Conservation (phyloP, 495 filamentous ascomycete genomes). For the Sabuloglossum arenarium region DNA sequence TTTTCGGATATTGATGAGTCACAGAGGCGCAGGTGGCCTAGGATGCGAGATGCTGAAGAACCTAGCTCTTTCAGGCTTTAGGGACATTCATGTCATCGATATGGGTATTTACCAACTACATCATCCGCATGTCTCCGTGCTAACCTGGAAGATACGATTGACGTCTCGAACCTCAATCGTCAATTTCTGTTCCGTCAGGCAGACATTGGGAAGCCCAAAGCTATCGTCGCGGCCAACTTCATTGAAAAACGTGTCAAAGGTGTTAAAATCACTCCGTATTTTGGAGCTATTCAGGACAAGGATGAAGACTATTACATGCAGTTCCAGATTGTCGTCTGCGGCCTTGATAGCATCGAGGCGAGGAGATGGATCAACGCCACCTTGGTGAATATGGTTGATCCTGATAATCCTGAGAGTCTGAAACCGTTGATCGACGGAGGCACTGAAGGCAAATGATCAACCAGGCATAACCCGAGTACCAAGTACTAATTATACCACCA, state of each 20-base stretch:
- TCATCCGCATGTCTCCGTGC: conserved; percentile 3
- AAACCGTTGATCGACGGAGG: conserved; percentile 94
- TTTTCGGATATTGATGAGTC: neutral
- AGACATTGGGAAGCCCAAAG: conserved; percentile 89
- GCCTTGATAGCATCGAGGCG: conserved; percentile 94
- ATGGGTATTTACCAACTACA: conserved; percentile 40
- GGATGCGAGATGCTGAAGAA: conserved; percentile 97
- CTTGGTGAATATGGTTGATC: conserved; percentile 72
- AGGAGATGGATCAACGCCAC: conserved; percentile 96
- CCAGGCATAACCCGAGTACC: neutral
- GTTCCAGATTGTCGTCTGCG: conserved; percentile 83
- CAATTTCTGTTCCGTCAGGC: conserved; percentile 89
- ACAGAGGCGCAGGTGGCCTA: conserved; percentile 77
- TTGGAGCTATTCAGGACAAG: conserved; percentile 91
- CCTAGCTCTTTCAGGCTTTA: conserved; percentile 86
- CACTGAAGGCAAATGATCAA: conserved; percentile 47
- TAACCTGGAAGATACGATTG: conserved; percentile 56
- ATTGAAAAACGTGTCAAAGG: conserved; percentile 75
- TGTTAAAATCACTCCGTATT: conserved; percentile 81
- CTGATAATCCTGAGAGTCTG: conserved; percentile 52
- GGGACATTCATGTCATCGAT: conserved; percentile 95
- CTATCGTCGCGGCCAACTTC: conserved; percentile 77
- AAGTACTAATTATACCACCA: conserved; percentile 10
- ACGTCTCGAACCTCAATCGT: conserved; percentile 93
- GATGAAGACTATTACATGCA: conserved; percentile 97